Evolutionary conservation across 2,329 filamentous ascomycete species (phyloP).

Genomic region (Teratosphaeria pseudoeucalypti): DNA sequence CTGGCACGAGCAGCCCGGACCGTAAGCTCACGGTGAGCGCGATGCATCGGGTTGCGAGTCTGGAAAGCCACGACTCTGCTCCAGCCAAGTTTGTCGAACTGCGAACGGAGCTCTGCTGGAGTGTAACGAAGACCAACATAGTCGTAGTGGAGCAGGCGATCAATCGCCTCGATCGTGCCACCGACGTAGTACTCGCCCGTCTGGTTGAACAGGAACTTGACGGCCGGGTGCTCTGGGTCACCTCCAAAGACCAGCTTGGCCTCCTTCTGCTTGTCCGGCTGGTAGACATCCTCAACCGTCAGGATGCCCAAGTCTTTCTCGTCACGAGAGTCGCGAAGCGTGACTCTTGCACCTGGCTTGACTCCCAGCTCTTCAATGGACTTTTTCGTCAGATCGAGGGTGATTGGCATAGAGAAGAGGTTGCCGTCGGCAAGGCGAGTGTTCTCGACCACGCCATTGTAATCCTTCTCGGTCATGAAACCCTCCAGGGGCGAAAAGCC

Average conservation of each 20-base stretch:
- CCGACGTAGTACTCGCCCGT: constrained; percentile 86
- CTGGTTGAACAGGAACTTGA: constrained; percentile 76
- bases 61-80: constrained; percentile 96
- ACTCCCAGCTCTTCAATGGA: constrained; percentile 65
- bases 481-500: constrained; percentile 97
- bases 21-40: constrained; percentile 93
- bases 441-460: constrained; percentile 83
- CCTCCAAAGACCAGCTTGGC: constrained; percentile 91
- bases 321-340: constrained; percentile 89
- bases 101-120: constrained; percentile 82
- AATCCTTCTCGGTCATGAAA: constrained; percentile 96
- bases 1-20: constrained; percentile 91
- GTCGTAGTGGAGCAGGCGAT: constrained; percentile 95
- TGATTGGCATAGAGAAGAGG: constrained; percentile 96
- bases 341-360: constrained; percentile 70
- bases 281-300: constrained; percentile 91
- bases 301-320: constrained; percentile 93
- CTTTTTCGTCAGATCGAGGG: constrained; percentile 69
- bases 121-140: constrained; percentile 95
- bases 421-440: constrained; percentile 78
- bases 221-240: constrained; percentile 75
- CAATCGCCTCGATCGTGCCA: constrained; percentile 90
- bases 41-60: constrained; percentile 98
- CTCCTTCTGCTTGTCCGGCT: constrained; percentile 84
- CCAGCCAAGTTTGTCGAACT: constrained; percentile 99